These are phyloP conservation scores for Mixia osmundae DNA, from an alignment of 1,284 basidiomycete genomes.

Conservation along the genomic window DNA sequence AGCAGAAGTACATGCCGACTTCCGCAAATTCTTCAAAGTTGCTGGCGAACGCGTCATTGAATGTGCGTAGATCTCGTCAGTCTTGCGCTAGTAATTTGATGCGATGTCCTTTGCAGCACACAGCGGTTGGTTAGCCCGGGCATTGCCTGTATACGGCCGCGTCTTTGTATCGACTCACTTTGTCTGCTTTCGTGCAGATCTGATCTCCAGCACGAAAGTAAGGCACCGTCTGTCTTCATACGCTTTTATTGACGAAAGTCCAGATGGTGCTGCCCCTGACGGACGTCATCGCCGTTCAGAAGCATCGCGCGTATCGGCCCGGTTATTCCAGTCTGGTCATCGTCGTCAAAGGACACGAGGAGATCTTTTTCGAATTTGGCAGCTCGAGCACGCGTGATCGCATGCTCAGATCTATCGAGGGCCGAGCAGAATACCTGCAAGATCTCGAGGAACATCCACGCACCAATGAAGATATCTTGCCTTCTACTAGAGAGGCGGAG, in stretches of 20 bases:
- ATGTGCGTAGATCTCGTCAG: conserved; percentile 1
- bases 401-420: conserved; percentile 48
- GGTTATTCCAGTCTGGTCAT: conserved; percentile 70
- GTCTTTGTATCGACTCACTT: conserved; percentile 67
- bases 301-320: conserved; percentile 64
- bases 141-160: conserved; percentile 61
- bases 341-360: conserved; percentile 83
- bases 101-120: conserved; percentile 59
- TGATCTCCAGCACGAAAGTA: conserved; percentile 54
- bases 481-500: conserved; percentile 1
- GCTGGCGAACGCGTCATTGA: conserved; percentile 3
- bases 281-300: conserved; percentile 63
- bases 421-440: conserved; percentile 47
- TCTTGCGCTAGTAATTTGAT: too few species aligned
- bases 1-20: too few species aligned
- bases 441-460: conserved; percentile 18
- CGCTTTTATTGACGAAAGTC: background rate
- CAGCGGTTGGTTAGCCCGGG: conserved; percentile 59
- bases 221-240: conserved; percentile 12
- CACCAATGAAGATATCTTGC: background rate
- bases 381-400: conserved; percentile 50
- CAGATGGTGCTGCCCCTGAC: conserved; percentile 84
- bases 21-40: too few species aligned
- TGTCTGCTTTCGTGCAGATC: conserved; percentile 67
- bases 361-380: conserved; percentile 83